phyloP scores from a whole-genome alignment of 257 asterid genomes.

The Lantana camara region DNA sequence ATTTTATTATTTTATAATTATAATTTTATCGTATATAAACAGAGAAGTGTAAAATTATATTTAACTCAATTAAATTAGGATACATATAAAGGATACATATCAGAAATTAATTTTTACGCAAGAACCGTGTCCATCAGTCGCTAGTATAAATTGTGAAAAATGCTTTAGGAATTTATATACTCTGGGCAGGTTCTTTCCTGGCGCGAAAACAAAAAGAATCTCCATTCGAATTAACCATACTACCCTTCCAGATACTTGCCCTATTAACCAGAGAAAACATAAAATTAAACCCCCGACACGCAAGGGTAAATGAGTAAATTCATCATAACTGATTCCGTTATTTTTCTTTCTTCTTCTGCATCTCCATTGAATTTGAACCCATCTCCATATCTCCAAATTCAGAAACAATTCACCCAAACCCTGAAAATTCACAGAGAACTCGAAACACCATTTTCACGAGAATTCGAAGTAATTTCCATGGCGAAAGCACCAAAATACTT shows the following conservation, averaged over 20 bases:
- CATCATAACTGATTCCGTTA: conserved; percentile 26
- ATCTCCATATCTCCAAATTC: not conserved
- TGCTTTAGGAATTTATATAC: not conserved
- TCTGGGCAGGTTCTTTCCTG: not conserved
- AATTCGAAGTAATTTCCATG: conserved; percentile 33
- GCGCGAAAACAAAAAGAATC: conserved; percentile 16
- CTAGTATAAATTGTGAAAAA: too few relatives aligned
- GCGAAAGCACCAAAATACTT: conserved; percentile 39
- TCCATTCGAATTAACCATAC: not conserved
- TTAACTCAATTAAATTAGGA: too few relatives aligned
- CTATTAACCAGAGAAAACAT: not conserved
- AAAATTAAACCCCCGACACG: not conserved
- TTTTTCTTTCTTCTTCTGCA: not conserved
- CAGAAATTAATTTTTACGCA: too few relatives aligned
- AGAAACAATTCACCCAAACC: not conserved
- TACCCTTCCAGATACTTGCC: conserved; percentile 2
- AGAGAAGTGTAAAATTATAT: too few relatives aligned
- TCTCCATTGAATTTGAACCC: not conserved
- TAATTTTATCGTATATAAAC: too few relatives aligned
- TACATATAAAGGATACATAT: too few relatives aligned
- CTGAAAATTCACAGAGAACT: not conserved
- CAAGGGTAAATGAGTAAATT: conserved; percentile 27
- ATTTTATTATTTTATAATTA: too few relatives aligned
- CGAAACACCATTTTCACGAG: not conserved
- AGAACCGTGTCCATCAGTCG: too few relatives aligned